Conservation (phyloP, 208 protist genomes). For the Phytomonas serpens region DNA sequence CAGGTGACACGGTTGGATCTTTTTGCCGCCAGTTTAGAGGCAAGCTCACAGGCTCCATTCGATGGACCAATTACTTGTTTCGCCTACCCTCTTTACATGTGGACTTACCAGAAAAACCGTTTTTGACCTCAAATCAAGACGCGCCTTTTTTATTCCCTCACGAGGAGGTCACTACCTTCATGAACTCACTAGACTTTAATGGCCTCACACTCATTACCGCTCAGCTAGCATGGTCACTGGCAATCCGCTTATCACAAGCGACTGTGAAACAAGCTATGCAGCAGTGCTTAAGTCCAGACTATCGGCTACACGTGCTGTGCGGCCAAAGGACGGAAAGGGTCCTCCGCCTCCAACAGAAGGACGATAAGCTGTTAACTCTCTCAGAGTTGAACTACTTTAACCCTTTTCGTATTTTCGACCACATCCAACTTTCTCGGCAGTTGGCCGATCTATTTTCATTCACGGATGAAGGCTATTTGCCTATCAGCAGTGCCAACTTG, state of each 20-base stretch:
- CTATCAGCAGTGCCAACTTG: not conserved
- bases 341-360: constrained; percentile 8
- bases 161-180: constrained; percentile 11
- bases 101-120: not conserved
- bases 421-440: constrained; percentile 20
- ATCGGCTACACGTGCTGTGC: not conserved
- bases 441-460: constrained; percentile 49
- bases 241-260: not conserved
- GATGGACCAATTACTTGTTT: constrained; percentile 10
- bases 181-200: constrained; percentile 17
- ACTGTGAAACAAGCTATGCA: constrained; percentile 1
- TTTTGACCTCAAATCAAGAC: not conserved
- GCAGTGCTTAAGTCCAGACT: not conserved
- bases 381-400: constrained; percentile 12
- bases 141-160: constrained; percentile 13
- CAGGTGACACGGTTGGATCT: constrained; percentile 16
- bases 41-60: constrained; percentile 10
- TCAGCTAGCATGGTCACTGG: constrained; percentile 21
- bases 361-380: not conserved
- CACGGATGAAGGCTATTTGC: constrained; percentile 17
- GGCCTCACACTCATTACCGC: constrained; percentile 19
- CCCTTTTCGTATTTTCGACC: constrained; percentile 16
- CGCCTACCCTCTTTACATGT: not conserved
- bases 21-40: constrained; percentile 14
- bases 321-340: not conserved